A percentile compares a stretch with the other conserved stretches of the same genome.
phyloP scores from a whole-genome alignment of 805 yeast species.

The Millerozyma miso region DNA sequence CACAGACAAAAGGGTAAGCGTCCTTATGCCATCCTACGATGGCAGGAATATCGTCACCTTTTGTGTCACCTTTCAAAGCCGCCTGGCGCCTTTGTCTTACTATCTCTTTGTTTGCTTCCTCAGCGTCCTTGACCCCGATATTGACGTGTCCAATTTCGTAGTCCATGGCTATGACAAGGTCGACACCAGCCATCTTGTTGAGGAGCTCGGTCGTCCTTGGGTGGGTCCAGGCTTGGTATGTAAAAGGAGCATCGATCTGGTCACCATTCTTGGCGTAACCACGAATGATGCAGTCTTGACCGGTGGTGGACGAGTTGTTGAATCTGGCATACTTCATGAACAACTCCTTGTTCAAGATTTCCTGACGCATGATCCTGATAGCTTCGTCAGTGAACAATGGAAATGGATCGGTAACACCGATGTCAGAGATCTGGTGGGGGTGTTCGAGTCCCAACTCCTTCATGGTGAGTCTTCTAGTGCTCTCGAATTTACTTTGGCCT shows the following conservation, averaged over 20 bases:
- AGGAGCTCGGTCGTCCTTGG: slow-evolving; percentile 53
- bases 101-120: slow-evolving; percentile 28
- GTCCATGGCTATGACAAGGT: slow-evolving; percentile 51
- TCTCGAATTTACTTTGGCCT: slow-evolving; percentile 12
- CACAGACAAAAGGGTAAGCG: slow-evolving; percentile 63
- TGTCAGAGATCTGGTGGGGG: slow-evolving; percentile 46
- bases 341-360: slow-evolving; percentile 44
- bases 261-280: slow-evolving; percentile 43
- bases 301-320: slow-evolving; percentile 42
- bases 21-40: slow-evolving; percentile 63
- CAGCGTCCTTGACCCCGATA: slow-evolving; percentile 40
- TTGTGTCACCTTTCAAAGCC: slow-evolving; percentile 14
- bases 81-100: slow-evolving; percentile 8
- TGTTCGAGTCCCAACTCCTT: slow-evolving; percentile 46
- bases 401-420: slow-evolving; percentile 59
- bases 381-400: slow-evolving; percentile 61
- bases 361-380: slow-evolving; percentile 53
- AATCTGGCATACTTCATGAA: slow-evolving; percentile 43
- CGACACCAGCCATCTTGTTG: slow-evolving; percentile 57
- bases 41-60: slow-evolving; percentile 45
- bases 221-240: slow-evolving; percentile 54
- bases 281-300: slow-evolving; percentile 46
- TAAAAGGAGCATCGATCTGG: slow-evolving; percentile 42
- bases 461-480: slow-evolving; percentile 36
- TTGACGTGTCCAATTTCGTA: slow-evolving; percentile 55